Evolutionary conservation across 2,329 filamentous ascomycete species (phyloP).

Genomic region (Aureobasidium sp.): DNA sequence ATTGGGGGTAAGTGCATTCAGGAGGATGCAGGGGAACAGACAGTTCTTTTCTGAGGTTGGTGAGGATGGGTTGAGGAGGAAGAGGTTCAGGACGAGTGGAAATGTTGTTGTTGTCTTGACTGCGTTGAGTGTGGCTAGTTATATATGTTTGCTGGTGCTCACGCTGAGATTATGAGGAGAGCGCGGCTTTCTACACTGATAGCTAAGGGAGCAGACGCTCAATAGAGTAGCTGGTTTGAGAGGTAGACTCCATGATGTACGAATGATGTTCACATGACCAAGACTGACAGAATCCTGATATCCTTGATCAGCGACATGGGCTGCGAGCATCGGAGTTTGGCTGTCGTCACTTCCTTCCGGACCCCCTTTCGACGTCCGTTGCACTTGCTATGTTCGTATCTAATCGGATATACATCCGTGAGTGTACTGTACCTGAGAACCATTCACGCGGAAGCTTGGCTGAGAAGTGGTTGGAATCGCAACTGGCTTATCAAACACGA

Average conservation of each 20-base stretch:
- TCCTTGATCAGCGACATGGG: neutral
- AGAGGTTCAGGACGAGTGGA: slow-evolving; percentile 56
- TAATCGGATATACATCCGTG: neutral
- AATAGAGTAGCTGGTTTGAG: neutral
- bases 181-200: neutral
- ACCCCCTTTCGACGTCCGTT: neutral
- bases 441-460: neutral
- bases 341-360: neutral
- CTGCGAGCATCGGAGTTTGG: neutral
- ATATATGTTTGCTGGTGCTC: slow-evolving; percentile 52
- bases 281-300: neutral
- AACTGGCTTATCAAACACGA: neutral
- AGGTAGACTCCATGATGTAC: neutral
- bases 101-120: slow-evolving; percentile 60
- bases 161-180: slow-evolving; percentile 42
- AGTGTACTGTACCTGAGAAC: neutral
- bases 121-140: slow-evolving; percentile 55
- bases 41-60: slow-evolving; percentile 75
- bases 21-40: slow-evolving; percentile 82
- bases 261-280: neutral
- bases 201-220: neutral
- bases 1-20: slow-evolving; percentile 73
- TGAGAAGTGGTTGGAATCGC: neutral
- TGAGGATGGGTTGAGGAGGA: slow-evolving; percentile 53
- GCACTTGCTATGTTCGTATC: neutral